A percentile compares a stretch with the other conserved stretches of the same genome.
phyloP scores from a whole-genome alignment of 2,329 filamentous ascomycete genomes.

The Sarocladium brachiariae region DNA sequence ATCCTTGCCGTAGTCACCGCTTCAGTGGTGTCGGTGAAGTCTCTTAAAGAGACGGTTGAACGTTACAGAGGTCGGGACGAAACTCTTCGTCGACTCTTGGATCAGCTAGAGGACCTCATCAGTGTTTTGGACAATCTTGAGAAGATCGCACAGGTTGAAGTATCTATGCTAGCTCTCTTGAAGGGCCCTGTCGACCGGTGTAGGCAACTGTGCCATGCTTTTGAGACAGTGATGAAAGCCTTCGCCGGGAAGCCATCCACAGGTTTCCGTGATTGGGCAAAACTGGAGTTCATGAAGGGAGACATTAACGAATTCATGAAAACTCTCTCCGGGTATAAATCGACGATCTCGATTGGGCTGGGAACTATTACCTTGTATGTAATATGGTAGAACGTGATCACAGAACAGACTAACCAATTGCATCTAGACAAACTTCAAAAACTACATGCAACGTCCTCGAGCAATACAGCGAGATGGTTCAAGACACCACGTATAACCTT shows the following conservation, averaged over 20 bases:
- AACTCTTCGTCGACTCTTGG: conserved; percentile 25
- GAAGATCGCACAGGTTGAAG: not conserved
- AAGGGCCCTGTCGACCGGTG: not conserved
- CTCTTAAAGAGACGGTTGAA: conserved; percentile 24
- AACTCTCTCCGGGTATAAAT: conserved; percentile 18
- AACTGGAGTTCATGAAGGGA: conserved; percentile 31
- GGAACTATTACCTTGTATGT: not conserved
- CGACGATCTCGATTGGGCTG: not conserved
- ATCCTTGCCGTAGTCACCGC: not conserved
- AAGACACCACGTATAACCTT: conserved; percentile 27
- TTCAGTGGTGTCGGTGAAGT: conserved; percentile 21
- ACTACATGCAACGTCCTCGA: not conserved
- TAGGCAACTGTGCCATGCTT: not conserved
- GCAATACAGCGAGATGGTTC: conserved; percentile 15
- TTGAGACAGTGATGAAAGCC: not conserved
- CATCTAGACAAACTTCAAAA: not conserved
- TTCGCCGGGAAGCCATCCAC: conserved; percentile 21
- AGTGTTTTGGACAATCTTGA: not conserved
- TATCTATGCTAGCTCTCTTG: not conserved
- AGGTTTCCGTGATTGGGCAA: conserved; percentile 28
- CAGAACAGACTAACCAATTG: not conserved
- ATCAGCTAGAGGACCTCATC: not conserved
- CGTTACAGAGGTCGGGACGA: conserved; percentile 26
- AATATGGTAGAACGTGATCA: no score
- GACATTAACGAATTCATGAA: conserved; percentile 31